Evolutionary conservation across 75 land plant genomes (phyloP), one percentile per base, ranked within the genome.

Genomic region (Sequoia sempervirens): DNA sequence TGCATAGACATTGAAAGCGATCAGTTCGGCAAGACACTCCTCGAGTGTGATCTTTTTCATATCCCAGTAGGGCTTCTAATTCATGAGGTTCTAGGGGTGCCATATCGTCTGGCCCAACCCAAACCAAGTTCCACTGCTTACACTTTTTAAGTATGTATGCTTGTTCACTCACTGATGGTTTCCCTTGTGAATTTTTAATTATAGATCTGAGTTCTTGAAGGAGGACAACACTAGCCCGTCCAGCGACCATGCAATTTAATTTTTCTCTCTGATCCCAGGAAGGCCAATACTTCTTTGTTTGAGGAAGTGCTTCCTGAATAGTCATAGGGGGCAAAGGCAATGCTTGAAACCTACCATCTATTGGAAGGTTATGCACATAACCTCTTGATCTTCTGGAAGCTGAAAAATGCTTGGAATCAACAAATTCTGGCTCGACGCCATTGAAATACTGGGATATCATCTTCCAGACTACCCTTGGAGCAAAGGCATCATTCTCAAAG

Each of bases 11-110:
- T 53, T 89, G 86, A 41, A 80, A 88, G 61, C 95, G 84, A 50
- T 92, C 91, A 13, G 89, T 90, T 36, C 86, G 75, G 68, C 89
- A 89, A 23, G 94, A 91, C 66, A 88, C 90, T 26, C 94, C 94
- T 66, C 98, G 84, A 30, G 96, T 94, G 75, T 96, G 98, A 54
- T 92, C 87, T 75, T 70, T 76, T 50, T 96, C 95, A 66, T 90
- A 96, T 0, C 98, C 98, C 53, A 96, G 58, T 36, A 92, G 73
- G 50, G 84, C 47, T 80, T 95, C 92, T 3, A 91, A 85, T 43
- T 94, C 96, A 86, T 93, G 88, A 2, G 96, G 93, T 72, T 93
- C 95, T 0, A 94, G 87, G 15, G 95, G 87, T 0, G 95, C 94
- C 45, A 86, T 83, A 75, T 89, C 85, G 64, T 89, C 82, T 72